These are phyloP conservation scores for Botrytis paeoniae DNA, from an alignment of 2,329 filamentous ascomycete species.

Conservation along the genomic window DNA sequence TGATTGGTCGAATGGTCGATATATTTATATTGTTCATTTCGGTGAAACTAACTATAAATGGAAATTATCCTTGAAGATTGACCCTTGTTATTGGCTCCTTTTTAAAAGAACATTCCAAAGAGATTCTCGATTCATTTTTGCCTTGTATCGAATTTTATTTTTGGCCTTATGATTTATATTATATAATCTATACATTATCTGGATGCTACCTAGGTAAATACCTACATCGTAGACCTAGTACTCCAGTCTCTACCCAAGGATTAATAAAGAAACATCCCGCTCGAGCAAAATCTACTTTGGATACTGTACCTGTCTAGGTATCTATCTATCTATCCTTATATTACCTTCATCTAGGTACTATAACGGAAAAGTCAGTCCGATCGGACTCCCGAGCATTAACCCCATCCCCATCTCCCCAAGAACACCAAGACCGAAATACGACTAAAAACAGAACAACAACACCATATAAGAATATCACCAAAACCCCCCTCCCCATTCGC, in stretches of 20 bases:
- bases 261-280: background rate
- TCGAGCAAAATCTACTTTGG: background rate
- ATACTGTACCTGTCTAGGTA: background rate
- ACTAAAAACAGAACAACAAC: slow-evolving; percentile 15
- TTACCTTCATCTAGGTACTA: background rate
- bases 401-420: background rate
- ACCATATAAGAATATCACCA: slow-evolving; percentile 5
- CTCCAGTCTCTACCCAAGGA: background rate
- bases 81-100: background rate
- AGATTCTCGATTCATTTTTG: background rate
- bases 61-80: background rate
- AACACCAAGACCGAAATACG: background rate
- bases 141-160: background rate
- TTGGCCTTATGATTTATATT: background rate
- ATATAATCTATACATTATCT: no score
- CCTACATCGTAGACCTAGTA: background rate
- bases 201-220: background rate
- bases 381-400: slow-evolving; percentile 1
- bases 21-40: background rate
- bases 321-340: background rate
- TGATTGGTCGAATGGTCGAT: background rate
- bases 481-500: background rate
- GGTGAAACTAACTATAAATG: background rate
- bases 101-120: slow-evolving; percentile 2
- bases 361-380: background rate